A percentile compares a stretch with the other conserved stretches of the same genome.
These are phyloP conservation scores for Cyclotella baltica DNA, from an alignment of 108 stramenopile species.

Conservation along the genomic window DNA sequence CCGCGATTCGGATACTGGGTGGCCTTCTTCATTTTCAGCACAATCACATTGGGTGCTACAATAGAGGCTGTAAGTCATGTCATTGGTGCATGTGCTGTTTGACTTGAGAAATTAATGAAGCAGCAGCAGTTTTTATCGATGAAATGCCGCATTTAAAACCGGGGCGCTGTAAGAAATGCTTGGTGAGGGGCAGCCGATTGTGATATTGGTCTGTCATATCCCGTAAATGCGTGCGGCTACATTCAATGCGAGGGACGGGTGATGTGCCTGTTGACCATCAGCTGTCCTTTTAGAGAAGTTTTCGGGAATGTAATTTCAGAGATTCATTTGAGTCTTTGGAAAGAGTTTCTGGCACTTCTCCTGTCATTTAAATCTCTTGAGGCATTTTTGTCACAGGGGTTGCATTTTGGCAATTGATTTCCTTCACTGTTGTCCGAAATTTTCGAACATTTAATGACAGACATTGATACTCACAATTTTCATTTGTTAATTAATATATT, in stretches of 20 bases:
- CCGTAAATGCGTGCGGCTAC: constrained; percentile 60
- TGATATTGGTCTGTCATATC: constrained; percentile 29
- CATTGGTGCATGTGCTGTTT: background rate
- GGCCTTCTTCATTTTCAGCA: constrained; percentile 69
- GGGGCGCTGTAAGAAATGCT: constrained; percentile 44
- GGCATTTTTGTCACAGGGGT: background rate
- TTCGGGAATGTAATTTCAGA: too few relatives aligned
- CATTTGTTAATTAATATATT: background rate
- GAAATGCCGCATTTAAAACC: constrained; percentile 48
- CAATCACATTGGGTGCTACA: constrained; percentile 65
- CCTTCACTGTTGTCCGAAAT: constrained; percentile 10
- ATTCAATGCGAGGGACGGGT: constrained; percentile 6
- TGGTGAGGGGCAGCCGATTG: constrained; percentile 37
- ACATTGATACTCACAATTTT: constrained; percentile 3
- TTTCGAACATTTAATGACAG: background rate
- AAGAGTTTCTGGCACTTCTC: background rate
- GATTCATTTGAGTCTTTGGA: background rate
- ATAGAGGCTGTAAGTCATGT: constrained; percentile 65
- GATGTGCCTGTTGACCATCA: background rate
- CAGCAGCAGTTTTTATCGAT: background rate
- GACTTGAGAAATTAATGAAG: too few relatives aligned
- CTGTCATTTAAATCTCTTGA: background rate
- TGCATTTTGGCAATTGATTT: background rate
- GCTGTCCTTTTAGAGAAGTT: background rate
- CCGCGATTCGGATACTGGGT: constrained; percentile 81